A percentile compares a stretch with the other conserved stretches of the same genome.
phyloP scores from a whole-genome alignment of 2,329 filamentous ascomycete species.

The Calonectria fujianensis region DNA sequence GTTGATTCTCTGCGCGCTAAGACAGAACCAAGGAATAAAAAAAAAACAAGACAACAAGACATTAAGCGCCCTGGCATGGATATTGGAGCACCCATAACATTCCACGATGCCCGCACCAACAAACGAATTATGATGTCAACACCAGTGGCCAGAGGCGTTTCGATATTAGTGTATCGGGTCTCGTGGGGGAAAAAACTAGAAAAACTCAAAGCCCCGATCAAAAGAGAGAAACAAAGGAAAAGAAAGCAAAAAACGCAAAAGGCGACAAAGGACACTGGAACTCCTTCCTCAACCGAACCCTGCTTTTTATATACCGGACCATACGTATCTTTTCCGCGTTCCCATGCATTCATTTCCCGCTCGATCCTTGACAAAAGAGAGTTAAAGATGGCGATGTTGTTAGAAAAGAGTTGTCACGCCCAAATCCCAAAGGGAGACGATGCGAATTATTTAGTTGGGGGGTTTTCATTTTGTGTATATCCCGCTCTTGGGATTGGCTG shows the following conservation, averaged over 20 bases:
- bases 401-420: background rate
- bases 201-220: background rate
- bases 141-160: slow-evolving; percentile 23
- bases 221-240: background rate
- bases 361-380: slow-evolving; percentile 31
- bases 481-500: background rate
- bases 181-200: background rate
- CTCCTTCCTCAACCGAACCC: slow-evolving; percentile 19
- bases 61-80: background rate
- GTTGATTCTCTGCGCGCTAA: background rate
- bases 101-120: slow-evolving; percentile 2
- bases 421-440: background rate
- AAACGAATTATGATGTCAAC: slow-evolving; percentile 19
- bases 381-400: slow-evolving; percentile 7
- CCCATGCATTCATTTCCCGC: slow-evolving; percentile 28
- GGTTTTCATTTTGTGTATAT: background rate
- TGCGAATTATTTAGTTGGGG: background rate
- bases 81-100: background rate
- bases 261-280: background rate
- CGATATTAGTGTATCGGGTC: slow-evolving; percentile 11
- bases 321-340: slow-evolving; percentile 24
- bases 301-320: slow-evolving; percentile 35
- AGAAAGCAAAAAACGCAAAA: background rate
- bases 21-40: slow-evolving; percentile 20
- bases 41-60: background rate